Conservation (phyloP, 108 stramenopile genomes). For the Poteriospumella lacustris region DNA sequence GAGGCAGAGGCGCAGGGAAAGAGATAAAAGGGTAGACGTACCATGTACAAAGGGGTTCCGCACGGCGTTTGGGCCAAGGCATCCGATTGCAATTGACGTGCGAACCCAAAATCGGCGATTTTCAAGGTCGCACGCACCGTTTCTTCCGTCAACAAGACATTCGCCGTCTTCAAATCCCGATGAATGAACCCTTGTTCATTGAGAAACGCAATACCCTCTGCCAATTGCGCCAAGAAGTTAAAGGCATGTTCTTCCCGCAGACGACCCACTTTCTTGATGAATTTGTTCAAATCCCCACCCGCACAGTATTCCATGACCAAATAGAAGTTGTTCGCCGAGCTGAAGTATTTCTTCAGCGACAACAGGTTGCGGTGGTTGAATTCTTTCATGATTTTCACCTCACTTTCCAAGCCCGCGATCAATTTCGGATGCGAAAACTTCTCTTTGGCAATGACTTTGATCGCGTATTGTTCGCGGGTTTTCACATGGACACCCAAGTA, state of each 20-base stretch:
- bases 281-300: conserved; percentile 82
- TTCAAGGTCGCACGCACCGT: conserved; percentile 52
- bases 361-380: conserved; percentile 58
- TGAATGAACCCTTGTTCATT: conserved; percentile 70
- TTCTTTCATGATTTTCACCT: conserved; percentile 84
- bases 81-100: conserved; percentile 74
- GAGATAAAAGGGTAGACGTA: too few species aligned
- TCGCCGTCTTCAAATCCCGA: conserved; percentile 93
- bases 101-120: conserved; percentile 95
- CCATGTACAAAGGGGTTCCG: conserved; percentile 93
- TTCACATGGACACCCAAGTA: conserved; percentile 65
- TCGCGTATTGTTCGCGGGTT: conserved; percentile 58
- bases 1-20: too few species aligned
- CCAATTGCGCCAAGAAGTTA: conserved; percentile 78
- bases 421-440: conserved; percentile 83
- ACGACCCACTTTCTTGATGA: conserved; percentile 69
- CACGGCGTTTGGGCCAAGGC: conserved; percentile 94
- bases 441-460: conserved; percentile 82
- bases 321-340: conserved; percentile 67
- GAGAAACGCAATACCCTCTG: conserved; percentile 76
- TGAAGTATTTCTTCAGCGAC: neutral
- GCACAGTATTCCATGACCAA: conserved; percentile 88
- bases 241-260: conserved; percentile 71
- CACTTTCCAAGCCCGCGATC: conserved; percentile 84
- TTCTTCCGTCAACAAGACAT: conserved; percentile 78